Evolutionary conservation across 768 basidiomycete species (phyloP), one percentile per base, ranked within the genome.

Genomic region (Suillus subluteus): DNA sequence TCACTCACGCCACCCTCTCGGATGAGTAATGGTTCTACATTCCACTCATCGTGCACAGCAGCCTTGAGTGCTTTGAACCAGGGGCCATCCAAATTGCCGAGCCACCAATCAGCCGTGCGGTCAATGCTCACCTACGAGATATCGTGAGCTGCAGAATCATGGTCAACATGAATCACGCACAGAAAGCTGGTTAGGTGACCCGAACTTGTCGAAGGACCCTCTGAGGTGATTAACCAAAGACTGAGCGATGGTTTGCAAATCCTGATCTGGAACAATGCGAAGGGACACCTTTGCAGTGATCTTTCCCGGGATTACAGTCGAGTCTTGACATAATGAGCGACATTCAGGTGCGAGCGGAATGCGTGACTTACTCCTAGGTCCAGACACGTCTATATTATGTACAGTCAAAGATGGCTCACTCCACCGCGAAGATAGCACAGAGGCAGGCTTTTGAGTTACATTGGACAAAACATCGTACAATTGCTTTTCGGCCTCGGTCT

Each of bases 51-150:
- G 59, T 84, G 81, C 0, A 99, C 88, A 26, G 95, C 91, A 46
- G 82, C 80, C 74, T 97, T 94, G 62, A 99, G 83, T 0, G 92
- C 89, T 69, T 88, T 86, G 81, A 96, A 97, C 88, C 93, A 98
- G 4, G 85, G 85, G 66, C 91, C 90, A 63, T 94, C 87, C 48
- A 97, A 84, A 64, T 91, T 88, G 0, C 96, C 95, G 2, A 99
- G 83, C 97, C 97, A 99, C 96, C 96, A 99, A 72, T 96, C 91
- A 0, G 95, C 96, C 2, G 86, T 90, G 66, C 94, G 92, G 52
- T 91, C 88, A 63, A 98, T 87, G 23, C 81, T 83, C 69, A 96
- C 83, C 94, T 96, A 69, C 3, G 41, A 13, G 6, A 50, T 23
- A 30, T 7, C 48, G n/a, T 55, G 50, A 35, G n/a, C 48, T 26